A percentile compares a stretch with the other conserved stretches of the same genome.
Conservation (phyloP, 1,284 basidiomycete genomes). For the Moesziomyces aphidis region DNA sequence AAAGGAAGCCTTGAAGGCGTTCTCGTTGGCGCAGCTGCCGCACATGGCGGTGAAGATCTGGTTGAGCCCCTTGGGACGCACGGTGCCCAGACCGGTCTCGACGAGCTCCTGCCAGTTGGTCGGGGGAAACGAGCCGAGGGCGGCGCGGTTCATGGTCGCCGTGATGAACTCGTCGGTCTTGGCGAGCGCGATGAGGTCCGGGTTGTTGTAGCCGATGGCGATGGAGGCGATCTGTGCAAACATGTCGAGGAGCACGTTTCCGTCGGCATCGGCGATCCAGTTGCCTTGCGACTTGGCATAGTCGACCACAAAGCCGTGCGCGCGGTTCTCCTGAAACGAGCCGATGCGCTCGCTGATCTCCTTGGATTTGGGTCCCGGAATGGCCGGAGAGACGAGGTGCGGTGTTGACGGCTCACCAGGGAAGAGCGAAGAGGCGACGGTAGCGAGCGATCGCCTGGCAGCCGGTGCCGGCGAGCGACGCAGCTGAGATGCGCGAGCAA, state of each 20-base stretch:
- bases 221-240: slow-evolving; percentile 71
- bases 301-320: slow-evolving; percentile 69
- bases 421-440: slow-evolving; percentile 51
- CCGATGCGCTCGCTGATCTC: slow-evolving; percentile 64
- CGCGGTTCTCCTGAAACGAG: slow-evolving; percentile 69
- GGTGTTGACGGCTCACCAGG: slow-evolving; percentile 61
- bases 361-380: slow-evolving; percentile 66
- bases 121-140: slow-evolving; percentile 72
- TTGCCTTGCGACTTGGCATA: slow-evolving; percentile 66
- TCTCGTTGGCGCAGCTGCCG: slow-evolving; percentile 69
- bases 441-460: slow-evolving; percentile 31
- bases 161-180: slow-evolving; percentile 68
- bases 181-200: slow-evolving; percentile 67
- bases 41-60: slow-evolving; percentile 69
- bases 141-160: slow-evolving; percentile 71
- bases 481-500: slow-evolving; percentile 11
- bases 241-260: slow-evolving; percentile 72
- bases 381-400: slow-evolving; percentile 39
- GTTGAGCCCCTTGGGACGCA: slow-evolving; percentile 70
- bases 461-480: slow-evolving; percentile 6
- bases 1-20: slow-evolving; percentile 73
- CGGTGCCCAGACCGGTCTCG: slow-evolving; percentile 70
- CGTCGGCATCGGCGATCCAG: slow-evolving; percentile 73
- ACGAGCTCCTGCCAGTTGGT: slow-evolving; percentile 70
- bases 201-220: slow-evolving; percentile 71